Conservation (phyloP, 805 yeast species). For the Metschnikowia gelsemii region DNA sequence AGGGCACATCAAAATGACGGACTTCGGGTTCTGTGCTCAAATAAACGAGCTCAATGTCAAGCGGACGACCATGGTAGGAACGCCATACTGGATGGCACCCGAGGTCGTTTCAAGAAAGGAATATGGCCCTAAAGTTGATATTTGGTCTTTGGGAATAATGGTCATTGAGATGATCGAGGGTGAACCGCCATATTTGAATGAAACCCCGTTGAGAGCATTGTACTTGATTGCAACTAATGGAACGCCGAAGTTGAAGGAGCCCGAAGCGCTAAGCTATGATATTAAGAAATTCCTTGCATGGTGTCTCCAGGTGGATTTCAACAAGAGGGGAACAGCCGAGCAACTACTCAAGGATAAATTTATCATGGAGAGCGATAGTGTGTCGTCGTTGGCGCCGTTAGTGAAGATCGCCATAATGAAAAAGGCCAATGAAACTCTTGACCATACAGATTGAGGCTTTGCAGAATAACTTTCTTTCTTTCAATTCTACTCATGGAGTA, state of each 20-base stretch:
- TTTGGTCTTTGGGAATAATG: slow-evolving; percentile 98
- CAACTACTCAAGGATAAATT: slow-evolving; percentile 69
- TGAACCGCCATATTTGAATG: slow-evolving; percentile 97
- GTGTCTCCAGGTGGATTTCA: slow-evolving; percentile 82
- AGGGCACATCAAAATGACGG: slow-evolving; percentile 93
- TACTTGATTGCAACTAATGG: slow-evolving; percentile 96
- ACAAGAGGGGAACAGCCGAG: slow-evolving; percentile 73
- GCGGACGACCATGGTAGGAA: slow-evolving; percentile 98
- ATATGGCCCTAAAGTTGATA: slow-evolving; percentile 94
- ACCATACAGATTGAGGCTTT: too few relatives aligned
- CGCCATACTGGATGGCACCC: slow-evolving; percentile 99
- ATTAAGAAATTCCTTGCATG: slow-evolving; percentile 69
- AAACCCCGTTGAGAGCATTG: slow-evolving; percentile 90
- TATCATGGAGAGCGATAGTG: slow-evolving; percentile 60
- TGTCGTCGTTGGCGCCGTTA: slow-evolving; percentile 63
- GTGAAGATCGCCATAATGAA: slow-evolving; percentile 73
- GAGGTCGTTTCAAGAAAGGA: slow-evolving; percentile 94
- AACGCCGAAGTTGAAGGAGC: slow-evolving; percentile 89
- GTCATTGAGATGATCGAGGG: slow-evolving; percentile 98
- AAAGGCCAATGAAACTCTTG: slow-evolving; percentile 38
- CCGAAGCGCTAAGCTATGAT: slow-evolving; percentile 68
- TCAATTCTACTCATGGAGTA: slow-evolving; percentile 10
- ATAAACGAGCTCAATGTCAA: slow-evolving; percentile 73
- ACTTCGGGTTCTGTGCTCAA: slow-evolving; percentile 96
- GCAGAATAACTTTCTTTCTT: too few relatives aligned